phyloP scores from a whole-genome alignment of 2,329 filamentous ascomycete genomes.

The Byssothecium circinans region DNA sequence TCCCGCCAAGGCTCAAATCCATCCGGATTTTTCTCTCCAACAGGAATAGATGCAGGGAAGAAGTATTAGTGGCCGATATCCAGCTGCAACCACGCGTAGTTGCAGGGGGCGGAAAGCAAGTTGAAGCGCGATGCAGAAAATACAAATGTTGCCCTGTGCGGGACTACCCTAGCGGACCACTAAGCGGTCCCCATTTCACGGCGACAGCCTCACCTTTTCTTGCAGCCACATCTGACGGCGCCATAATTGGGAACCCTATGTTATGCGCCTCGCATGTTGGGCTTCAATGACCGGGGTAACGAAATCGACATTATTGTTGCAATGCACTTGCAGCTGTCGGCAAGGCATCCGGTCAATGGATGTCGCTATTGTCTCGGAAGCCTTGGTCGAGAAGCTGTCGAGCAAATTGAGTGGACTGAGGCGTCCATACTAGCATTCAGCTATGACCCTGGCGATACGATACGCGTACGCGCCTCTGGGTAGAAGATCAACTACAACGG shows the following conservation, averaged over 20 bases:
- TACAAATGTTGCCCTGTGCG: conserved; percentile 15
- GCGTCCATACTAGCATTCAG: conserved; percentile 12
- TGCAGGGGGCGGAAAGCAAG: conserved; percentile 6
- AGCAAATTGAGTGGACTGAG: conserved; percentile 25
- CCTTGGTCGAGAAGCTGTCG: conserved; percentile 15
- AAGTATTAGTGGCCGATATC: conserved; percentile 22
- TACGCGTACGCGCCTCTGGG: conserved; percentile 24
- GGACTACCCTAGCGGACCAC: no score
- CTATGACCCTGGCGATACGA: conserved; percentile 13
- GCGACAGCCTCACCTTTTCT: conserved; percentile 35
- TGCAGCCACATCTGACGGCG: conserved; percentile 23
- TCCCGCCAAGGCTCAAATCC: conserved; percentile 21
- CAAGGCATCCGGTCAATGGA: conserved; percentile 27
- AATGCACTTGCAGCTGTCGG: conserved; percentile 4
- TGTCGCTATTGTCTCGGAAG: conserved; percentile 24
- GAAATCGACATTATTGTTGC: conserved; percentile 14
- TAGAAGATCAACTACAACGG: conserved; percentile 28
- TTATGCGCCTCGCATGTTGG: conserved; percentile 30
- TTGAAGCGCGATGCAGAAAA: conserved; percentile 9
- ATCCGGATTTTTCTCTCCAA: conserved; percentile 15
- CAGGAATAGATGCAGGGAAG: conserved; percentile 15
- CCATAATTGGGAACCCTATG: conserved; percentile 11
- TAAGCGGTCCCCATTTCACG: conserved; percentile 26
- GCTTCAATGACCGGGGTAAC: conserved; percentile 28
- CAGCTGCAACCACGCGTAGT: conserved; percentile 4